Evolutionary conservation across 1,284 basidiomycete species (phyloP).

Genomic region (Cutaneotrichosporon daszewskae): DNA sequence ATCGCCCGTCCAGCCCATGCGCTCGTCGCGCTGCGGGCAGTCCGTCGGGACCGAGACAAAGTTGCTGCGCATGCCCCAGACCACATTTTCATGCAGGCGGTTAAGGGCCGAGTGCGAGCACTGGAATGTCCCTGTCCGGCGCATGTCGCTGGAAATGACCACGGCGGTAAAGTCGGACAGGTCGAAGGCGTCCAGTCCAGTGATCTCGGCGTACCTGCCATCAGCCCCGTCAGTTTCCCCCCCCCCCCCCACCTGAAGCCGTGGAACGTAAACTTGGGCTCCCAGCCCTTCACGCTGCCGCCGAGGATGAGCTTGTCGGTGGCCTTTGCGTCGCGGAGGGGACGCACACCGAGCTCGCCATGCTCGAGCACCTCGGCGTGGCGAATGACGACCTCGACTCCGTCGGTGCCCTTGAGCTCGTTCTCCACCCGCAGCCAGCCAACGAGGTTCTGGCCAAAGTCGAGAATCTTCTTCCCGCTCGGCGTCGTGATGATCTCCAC

Average conservation of each 20-base stretch:
- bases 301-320: slow-evolving; percentile 22
- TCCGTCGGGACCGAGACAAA: slow-evolving; percentile 37
- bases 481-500: slow-evolving; percentile 26
- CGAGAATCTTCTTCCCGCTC: slow-evolving; percentile 29
- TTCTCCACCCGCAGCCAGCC: slow-evolving; percentile 26
- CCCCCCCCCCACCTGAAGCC: slow-evolving; percentile 38
- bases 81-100: slow-evolving; percentile 29
- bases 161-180: slow-evolving; percentile 20
- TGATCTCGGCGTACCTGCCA: slow-evolving; percentile 16
- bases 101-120: slow-evolving; percentile 29
- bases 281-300: slow-evolving; percentile 20
- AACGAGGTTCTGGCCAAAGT: slow-evolving; percentile 41
- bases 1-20: slow-evolving; percentile 42
- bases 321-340: slow-evolving; percentile 22
- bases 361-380: slow-evolving; percentile 36
- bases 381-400: slow-evolving; percentile 12
- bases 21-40: slow-evolving; percentile 41
- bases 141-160: slow-evolving; percentile 26
- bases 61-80: slow-evolving; percentile 32
- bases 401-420: slow-evolving; percentile 3
- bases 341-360: slow-evolving; percentile 30
- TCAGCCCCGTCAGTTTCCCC: too few species aligned
- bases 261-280: slow-evolving; percentile 37
- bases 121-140: slow-evolving; percentile 24
- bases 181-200: not conserved